These are phyloP conservation scores for Caloboletus inedulis DNA, from an alignment of 1,284 basidiomycete genomes.

Conservation along the genomic window DNA sequence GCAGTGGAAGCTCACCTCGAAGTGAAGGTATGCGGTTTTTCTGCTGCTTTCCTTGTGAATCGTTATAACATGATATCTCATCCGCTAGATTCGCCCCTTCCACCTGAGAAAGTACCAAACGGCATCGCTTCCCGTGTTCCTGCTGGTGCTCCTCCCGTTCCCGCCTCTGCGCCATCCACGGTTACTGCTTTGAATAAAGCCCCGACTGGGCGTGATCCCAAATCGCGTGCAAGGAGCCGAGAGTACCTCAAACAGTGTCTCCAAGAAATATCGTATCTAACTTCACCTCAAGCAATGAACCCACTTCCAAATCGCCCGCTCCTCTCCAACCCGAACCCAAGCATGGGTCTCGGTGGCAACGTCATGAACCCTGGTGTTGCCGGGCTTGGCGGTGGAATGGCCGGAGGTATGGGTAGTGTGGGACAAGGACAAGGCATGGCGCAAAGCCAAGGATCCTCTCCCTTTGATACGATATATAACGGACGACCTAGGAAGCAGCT, in stretches of 20 bases:
- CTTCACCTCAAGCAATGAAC: conserved; percentile 95
- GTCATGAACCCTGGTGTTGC: conserved; percentile 18
- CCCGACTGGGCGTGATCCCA: conserved; percentile 81
- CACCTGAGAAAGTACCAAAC: conserved; percentile 65
- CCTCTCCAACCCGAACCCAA: conserved; percentile 59
- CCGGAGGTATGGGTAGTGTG: conserved; percentile 10
- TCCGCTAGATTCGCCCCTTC: conserved; percentile 64
- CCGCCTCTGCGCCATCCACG: conserved; percentile 24
- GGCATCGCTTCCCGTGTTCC: conserved; percentile 50
- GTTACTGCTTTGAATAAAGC: conserved; percentile 61
- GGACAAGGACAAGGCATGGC: conserved; percentile 17
- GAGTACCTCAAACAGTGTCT: conserved; percentile 99
- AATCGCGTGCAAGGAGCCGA: conserved; percentile 89
- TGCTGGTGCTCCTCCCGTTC: conserved; percentile 51
- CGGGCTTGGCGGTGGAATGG: conserved; percentile 12
- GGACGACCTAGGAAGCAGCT: conserved; percentile 75
- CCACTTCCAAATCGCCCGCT: conserved; percentile 86
- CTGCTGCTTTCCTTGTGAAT: background rate
- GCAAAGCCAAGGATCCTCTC: conserved; percentile 37
- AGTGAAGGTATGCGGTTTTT: conserved; percentile 62
- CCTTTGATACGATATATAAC: conserved; percentile 72
- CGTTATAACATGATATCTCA: background rate
- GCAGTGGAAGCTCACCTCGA: conserved; percentile 73
- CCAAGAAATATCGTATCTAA: conserved; percentile 97
- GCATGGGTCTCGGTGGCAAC: conserved; percentile 19